phyloP scores from a whole-genome alignment of 768 basidiomycete species.

The Phlebiopsis gigantea region DNA sequence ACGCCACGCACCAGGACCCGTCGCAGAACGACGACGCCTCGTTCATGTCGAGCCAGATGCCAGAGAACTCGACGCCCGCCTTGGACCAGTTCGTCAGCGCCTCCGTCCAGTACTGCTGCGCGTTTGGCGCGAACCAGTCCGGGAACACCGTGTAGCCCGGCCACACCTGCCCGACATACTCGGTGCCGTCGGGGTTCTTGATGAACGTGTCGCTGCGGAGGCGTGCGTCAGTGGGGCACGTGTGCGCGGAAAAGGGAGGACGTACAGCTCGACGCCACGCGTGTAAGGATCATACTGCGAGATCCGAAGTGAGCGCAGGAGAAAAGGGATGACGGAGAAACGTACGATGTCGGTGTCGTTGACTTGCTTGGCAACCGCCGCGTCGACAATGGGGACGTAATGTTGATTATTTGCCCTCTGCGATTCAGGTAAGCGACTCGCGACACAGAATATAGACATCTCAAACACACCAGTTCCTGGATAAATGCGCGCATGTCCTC shows the following conservation, averaged over 20 bases:
- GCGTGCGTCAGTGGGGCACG: neutral
- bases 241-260: neutral
- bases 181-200: constrained; percentile 67
- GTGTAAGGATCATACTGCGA: constrained; percentile 58
- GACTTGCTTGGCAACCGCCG: constrained; percentile 48
- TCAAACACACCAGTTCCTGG: constrained; percentile 43
- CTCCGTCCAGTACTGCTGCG: constrained; percentile 57
- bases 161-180: constrained; percentile 75
- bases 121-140: constrained; percentile 54
- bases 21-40: constrained; percentile 62
- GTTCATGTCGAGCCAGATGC: constrained; percentile 71
- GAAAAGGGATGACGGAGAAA: neutral
- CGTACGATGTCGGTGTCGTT: constrained; percentile 48
- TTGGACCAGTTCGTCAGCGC: constrained; percentile 50
- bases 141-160: constrained; percentile 69
- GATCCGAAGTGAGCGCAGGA: neutral
- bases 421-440: neutral
- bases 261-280: constrained; percentile 43
- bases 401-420: constrained; percentile 44
- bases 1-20: constrained; percentile 43
- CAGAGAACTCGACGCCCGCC: constrained; percentile 51
- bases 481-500: constrained; percentile 52
- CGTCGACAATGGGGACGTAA: constrained; percentile 69
- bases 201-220: constrained; percentile 48
- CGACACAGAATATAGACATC: neutral